Conservation (phyloP, 257 asterid genomes). For the Solanum medicagineum region DNA sequence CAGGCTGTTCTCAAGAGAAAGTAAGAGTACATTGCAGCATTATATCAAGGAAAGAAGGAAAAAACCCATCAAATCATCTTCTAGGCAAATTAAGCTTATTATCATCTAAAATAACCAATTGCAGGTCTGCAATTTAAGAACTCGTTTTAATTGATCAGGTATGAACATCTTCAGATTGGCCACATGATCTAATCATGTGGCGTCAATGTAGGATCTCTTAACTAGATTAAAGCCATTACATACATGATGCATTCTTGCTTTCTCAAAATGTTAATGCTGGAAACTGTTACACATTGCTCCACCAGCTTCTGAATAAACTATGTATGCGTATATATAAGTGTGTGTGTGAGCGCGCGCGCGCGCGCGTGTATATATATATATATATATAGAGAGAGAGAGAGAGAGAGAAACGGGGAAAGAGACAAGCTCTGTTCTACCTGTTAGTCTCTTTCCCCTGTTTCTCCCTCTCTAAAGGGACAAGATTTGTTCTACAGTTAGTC, state of each 20-base stretch:
- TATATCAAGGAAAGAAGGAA: neutral
- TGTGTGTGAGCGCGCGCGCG: rapidly evolving
- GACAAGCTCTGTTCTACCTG: no score
- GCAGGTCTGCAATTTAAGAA: neutral
- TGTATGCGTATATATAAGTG: neutral
- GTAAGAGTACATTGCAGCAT: neutral
- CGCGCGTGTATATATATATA: no score
- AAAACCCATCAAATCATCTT: neutral
- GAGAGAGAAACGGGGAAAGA: no score
- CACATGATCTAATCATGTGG: neutral
- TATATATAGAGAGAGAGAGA: neutral
- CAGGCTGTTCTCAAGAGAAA: neutral
- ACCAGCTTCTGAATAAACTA: neutral
- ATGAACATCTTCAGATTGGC: neutral
- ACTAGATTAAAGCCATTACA: neutral
- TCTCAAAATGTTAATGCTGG: neutral
- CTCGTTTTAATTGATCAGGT: neutral
- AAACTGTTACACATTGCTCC: neutral
- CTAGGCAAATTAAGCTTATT: neutral
- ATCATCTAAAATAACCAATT: neutral
- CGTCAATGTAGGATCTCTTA: neutral
- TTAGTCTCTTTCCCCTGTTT: no score
- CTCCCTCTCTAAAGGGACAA: neutral
- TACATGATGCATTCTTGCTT: neutral
- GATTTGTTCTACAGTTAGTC: neutral